These are phyloP conservation scores for Rosa persica DNA, from an alignment of 306 rosid species.

Conservation along the genomic window DNA sequence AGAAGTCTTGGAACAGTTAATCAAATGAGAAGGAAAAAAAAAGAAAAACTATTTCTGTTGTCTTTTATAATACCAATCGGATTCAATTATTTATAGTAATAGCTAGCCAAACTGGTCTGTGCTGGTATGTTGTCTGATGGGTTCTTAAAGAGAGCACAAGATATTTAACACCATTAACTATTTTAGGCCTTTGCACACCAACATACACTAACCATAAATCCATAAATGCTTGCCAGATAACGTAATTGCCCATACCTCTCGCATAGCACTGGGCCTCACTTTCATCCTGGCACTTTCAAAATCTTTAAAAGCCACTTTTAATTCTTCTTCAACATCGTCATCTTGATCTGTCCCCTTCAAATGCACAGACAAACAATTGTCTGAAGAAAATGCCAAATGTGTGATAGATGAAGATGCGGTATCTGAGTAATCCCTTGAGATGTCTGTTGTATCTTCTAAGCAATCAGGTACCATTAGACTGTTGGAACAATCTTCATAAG, in stretches of 20 bases:
- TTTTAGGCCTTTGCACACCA: conserved; percentile 8
- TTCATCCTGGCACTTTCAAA: conserved; percentile 75
- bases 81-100: background rate
- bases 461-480: conserved; percentile 24
- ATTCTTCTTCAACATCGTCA: conserved; percentile 40
- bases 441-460: conserved; percentile 27
- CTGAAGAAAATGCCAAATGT: conserved; percentile 33
- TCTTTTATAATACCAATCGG: background rate
- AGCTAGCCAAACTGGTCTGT: conserved; percentile 2
- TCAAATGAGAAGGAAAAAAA: background rate
- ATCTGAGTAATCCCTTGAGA: conserved; percentile 31
- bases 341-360: conserved; percentile 33
- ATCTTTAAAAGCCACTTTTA: conserved; percentile 67
- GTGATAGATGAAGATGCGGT: conserved; percentile 42
- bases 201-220: background rate
- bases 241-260: conserved; percentile 63
- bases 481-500: conserved; percentile 30
- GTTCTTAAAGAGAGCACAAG: background rate
- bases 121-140: background rate
- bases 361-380: conserved; percentile 28
- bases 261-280: conserved; percentile 97
- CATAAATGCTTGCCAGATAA: conserved; percentile 17
- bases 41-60: background rate
- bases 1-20: background rate
- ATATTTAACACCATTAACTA: conserved; percentile 16